Base-by-base conservation (phyloP, 768 basidiomycete genomes). In the Kwoniella botswanensis region DNA sequence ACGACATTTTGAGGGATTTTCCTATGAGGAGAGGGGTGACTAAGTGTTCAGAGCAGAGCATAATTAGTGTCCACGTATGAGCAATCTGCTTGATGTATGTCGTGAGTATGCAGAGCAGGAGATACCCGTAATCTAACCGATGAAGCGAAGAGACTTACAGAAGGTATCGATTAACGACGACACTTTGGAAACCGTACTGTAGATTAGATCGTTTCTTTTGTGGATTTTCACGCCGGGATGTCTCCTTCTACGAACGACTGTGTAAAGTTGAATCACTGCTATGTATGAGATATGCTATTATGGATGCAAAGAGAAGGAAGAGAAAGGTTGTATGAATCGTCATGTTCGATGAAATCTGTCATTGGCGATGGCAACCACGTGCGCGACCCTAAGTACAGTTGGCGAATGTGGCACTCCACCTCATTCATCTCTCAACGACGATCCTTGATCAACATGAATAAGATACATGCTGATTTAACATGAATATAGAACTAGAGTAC, bases 1-100 rank as follows among this genome's bases (percentile, higher is more conserved):
- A 81, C 71, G 80, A 81, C 76, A 78, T 53, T 41, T 61, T 73
- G 68, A 70, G 42, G 21, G 72, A 60, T 63, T 63, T 67, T 7
- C 41, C 58, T 22, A 74, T 41, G 56, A 74, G 56, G 29, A 71
- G 64, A 52, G 70, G 66, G 17, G 56, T 59, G 46, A 71, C 73
- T 74, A 57, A 10, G 41, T 4, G 58, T n/a, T 11, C 42, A 67
- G 9, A 13, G 26, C 35, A 46, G 12, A 15, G 3, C 43, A 52
- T 63, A 55, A 26, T 58, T 3, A 29, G 18, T 63, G 10, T 7
- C n/a, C 62, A 41, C 17, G 11, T 60, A 42, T 10, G 18, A 13
- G 41, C 26, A 26, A 26, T 26, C 4, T 26, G 26, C 26, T 26
- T 26, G 26, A 26, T 26, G 26, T 26, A 26, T 26, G 4, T 26